phyloP scores from a whole-genome alignment of 148 eudicot genomes.

The Fagopyrum homotropicum region DNA sequence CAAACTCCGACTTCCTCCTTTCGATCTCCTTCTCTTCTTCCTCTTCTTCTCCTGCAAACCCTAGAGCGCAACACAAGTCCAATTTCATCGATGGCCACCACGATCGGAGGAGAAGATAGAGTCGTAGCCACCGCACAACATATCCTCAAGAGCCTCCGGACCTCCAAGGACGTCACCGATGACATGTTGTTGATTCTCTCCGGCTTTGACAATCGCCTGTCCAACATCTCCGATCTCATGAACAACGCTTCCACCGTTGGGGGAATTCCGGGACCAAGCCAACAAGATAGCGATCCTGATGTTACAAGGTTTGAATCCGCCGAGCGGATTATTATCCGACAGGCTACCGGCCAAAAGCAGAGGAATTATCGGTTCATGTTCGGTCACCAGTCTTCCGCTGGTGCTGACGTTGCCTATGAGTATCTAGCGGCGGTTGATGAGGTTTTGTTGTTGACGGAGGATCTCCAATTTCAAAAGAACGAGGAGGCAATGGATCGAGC shows the following conservation, averaged over 20 bases:
- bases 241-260: not conserved
- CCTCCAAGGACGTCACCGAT: constrained; percentile 55
- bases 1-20: not conserved
- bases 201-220: constrained; percentile 75
- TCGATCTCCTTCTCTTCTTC: not conserved
- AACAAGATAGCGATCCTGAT: not conserved
- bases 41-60: constrained; percentile 2
- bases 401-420: constrained; percentile 31
- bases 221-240: constrained; percentile 45
- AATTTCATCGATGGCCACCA: constrained; percentile 35
- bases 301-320: constrained; percentile 39
- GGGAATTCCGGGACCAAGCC: not conserved
- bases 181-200: constrained; percentile 81
- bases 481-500: constrained; percentile 44
- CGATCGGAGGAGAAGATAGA: constrained; percentile 66
- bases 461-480: constrained; percentile 12
- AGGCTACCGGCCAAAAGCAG: constrained; percentile 14
- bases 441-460: constrained; percentile 40
- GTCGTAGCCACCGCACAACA: constrained; percentile 87
- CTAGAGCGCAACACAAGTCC: not conserved
- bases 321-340: constrained; percentile 42
- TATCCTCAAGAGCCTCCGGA: constrained; percentile 59
- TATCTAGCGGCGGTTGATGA: constrained; percentile 58
- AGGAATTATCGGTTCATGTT: constrained; percentile 2
- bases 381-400: constrained; percentile 13